These are phyloP conservation scores for Alternaria dauci DNA, from an alignment of 2,329 filamentous ascomycete species.

Conservation along the genomic window DNA sequence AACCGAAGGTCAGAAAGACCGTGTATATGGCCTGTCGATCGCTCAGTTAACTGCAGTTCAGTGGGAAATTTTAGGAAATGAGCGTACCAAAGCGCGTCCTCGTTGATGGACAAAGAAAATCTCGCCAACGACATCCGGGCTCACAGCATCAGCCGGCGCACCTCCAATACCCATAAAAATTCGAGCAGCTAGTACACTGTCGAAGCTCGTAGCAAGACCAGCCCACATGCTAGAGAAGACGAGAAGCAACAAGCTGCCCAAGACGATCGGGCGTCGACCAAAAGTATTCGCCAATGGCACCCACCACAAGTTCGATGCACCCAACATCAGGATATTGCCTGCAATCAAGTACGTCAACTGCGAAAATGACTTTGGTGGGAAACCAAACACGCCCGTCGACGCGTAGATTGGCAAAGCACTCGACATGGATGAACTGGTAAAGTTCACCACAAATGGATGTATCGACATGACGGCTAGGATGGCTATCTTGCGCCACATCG, in stretches of 20 bases:
- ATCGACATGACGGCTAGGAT: slow-evolving; percentile 51
- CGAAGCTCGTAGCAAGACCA: slow-evolving; percentile 48
- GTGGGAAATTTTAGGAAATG: not conserved
- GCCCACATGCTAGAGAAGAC: slow-evolving; percentile 52
- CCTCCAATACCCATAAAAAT: slow-evolving; percentile 51
- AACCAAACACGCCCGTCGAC: slow-evolving; percentile 40
- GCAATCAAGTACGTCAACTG: slow-evolving; percentile 50
- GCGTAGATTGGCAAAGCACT: slow-evolving; percentile 49
- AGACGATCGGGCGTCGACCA: slow-evolving; percentile 51
- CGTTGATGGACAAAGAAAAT: slow-evolving; percentile 55
- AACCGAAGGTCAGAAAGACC: slow-evolving; percentile 50
- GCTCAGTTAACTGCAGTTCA: not conserved
- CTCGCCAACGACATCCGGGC: slow-evolving; percentile 53
- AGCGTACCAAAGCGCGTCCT: slow-evolving; percentile 51
- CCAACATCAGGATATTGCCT: slow-evolving; percentile 52
- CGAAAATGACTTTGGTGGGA: slow-evolving; percentile 42
- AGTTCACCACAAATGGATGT: slow-evolving; percentile 50
- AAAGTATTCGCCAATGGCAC: slow-evolving; percentile 54
- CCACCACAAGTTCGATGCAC: slow-evolving; percentile 53
- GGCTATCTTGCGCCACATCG: slow-evolving; percentile 46
- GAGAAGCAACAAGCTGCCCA: slow-evolving; percentile 48
- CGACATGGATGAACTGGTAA: slow-evolving; percentile 48
- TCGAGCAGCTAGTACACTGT: slow-evolving; percentile 50
- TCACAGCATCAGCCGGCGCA: slow-evolving; percentile 51
- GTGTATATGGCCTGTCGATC: slow-evolving; percentile 51